Evolutionary conservation across 805 yeast species (phyloP).

Genomic region (Saccharomycopsis sp.): DNA sequence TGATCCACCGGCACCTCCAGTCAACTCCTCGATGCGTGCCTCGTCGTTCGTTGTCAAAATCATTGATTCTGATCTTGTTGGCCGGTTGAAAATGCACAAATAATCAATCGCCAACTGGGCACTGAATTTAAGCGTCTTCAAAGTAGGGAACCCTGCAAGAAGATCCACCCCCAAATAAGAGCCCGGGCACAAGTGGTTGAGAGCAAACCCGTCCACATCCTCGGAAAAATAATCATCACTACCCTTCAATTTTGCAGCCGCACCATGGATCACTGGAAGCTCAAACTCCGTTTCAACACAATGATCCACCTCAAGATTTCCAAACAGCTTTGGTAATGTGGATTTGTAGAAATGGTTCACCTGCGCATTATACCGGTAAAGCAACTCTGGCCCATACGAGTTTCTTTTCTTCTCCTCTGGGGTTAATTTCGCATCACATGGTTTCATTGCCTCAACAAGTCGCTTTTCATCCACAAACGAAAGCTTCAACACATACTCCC

Average conservation of each 20-base stretch:
- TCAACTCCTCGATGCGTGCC: constrained; percentile 25
- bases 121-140: constrained; percentile 58
- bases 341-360: constrained; percentile 56
- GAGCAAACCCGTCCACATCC: constrained; percentile 24
- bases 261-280: constrained; percentile 35
- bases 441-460: constrained; percentile 61
- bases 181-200: constrained; percentile 53
- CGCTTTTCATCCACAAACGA: constrained; percentile 84
- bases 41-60: constrained; percentile 51
- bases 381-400: constrained; percentile 58
- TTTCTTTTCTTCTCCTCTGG: constrained; percentile 71
- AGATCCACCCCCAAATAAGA: constrained; percentile 63
- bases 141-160: constrained; percentile 85
- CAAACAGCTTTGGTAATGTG: constrained; percentile 68
- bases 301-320: constrained; percentile 69
- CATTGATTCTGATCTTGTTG: constrained; percentile 76
- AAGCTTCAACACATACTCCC: constrained; percentile 95
- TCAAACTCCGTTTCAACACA: constrained; percentile 56
- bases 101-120: constrained; percentile 48
- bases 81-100: constrained; percentile 72
- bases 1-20: too few relatives aligned
- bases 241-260: constrained; percentile 24
- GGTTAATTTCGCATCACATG: constrained; percentile 50
- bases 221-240: constrained; percentile 24
- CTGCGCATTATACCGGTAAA: constrained; percentile 71